A percentile compares a stretch with the other conserved stretches of the same genome.
Conservation (phyloP, 345 rosid species). For the Aquilaria yunnanensis region DNA sequence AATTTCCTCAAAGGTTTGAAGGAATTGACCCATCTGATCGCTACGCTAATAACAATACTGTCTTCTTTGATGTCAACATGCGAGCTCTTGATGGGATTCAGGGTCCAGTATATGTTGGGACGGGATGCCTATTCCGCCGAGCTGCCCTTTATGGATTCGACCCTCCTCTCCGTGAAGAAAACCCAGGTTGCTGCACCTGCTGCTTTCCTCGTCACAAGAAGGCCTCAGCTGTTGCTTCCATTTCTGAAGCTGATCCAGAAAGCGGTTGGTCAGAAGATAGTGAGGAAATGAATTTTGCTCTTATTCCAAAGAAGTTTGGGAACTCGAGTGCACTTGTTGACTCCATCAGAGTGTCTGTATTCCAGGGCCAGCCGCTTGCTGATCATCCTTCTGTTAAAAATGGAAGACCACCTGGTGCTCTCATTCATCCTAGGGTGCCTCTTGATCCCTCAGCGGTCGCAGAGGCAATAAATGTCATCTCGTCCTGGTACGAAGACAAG, state of each 20-base stretch:
- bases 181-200: slow-evolving; percentile 30
- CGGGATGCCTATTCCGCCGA: slow-evolving; percentile 84
- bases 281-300: slow-evolving; percentile 32
- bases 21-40: slow-evolving; percentile 84
- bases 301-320: slow-evolving; percentile 68
- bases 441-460: slow-evolving; percentile 42
- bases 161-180: slow-evolving; percentile 36
- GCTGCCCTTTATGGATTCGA: slow-evolving; percentile 72
- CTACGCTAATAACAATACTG: slow-evolving; percentile 79
- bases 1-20: slow-evolving; percentile 88
- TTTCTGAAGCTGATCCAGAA: slow-evolving; percentile 28
- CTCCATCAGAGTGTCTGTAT: slow-evolving; percentile 52
- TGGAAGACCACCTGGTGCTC: slow-evolving; percentile 71
- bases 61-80: slow-evolving; percentile 79
- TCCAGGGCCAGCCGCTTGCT: slow-evolving; percentile 63
- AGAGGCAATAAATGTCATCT: slow-evolving; percentile 72
- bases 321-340: slow-evolving; percentile 51
- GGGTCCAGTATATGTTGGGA: slow-evolving; percentile 88
- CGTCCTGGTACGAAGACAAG: slow-evolving; percentile 88
- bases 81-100: slow-evolving; percentile 82
- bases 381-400: slow-evolving; percentile 38
- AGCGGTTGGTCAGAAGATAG: slow-evolving; percentile 30
- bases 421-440: slow-evolving; percentile 38
- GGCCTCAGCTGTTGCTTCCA: slow-evolving; percentile 36
- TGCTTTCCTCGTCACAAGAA: slow-evolving; percentile 45